Evolutionary conservation across 139 green algal genomes (phyloP), one percentile per base, ranked within the genome.

Genomic region (Closterium sp.): DNA sequence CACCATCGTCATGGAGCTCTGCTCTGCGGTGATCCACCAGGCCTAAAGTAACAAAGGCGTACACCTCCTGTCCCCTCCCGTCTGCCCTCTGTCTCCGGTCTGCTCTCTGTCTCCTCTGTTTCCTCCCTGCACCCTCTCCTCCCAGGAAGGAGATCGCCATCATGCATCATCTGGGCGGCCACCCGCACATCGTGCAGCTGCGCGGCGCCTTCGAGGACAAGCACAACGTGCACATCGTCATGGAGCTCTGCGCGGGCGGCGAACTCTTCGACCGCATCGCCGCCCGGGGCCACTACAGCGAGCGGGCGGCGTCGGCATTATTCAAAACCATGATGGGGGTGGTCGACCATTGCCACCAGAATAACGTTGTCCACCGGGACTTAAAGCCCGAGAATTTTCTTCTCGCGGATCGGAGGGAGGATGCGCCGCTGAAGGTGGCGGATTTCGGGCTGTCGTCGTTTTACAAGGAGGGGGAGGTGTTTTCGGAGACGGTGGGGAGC

Each of bases 381-480:
- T 38, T 94, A 50, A 94, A 94, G 91, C 91, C 91, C 70, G 87
- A 91, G 91, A 94, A 94, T 73, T 34, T 94, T 29, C 27, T 94
- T 2, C 38, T 92, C 28, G 85, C 85, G 85, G 85, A 87, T 6
- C 24, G 27, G 85, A 30, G 85, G 85, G 85, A 87, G 22, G 85
- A 87, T 87, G 85, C 85, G 85, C 85, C 85, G 85, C 85, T 87
- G 19, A 87, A 87, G 28, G 85, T 87, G 28, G 28, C 85, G n/a
- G 85, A 87, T 31, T 87, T 87, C 28, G 85, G 85, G 28, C 85
- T 87, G 19, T 87, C 85, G 28, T 30, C 28, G 28, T 87, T 87
- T 31, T 87, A 30, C 85, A 31, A 87, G 85, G 28, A 87, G 85
- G 85, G 85, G n/a, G 28, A 87, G 85, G 28, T 30, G 85, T 87